Percentiles rank a stretch among this genome's conserved stretches.
phyloP scores from a whole-genome alignment of 2,329 filamentous ascomycete species.

The Penicillium capsulatum region DNA sequence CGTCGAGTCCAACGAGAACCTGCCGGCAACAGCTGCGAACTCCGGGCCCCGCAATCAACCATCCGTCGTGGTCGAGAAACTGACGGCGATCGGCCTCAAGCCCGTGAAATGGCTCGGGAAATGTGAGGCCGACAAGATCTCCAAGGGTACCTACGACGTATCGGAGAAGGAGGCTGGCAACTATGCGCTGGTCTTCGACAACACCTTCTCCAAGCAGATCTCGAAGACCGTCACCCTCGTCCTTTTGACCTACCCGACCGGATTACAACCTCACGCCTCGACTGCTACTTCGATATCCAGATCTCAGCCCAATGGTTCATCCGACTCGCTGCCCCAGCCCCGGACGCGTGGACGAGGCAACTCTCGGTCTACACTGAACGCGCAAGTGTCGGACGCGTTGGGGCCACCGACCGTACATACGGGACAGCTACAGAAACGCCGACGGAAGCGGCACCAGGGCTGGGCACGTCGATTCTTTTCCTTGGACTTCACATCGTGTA shows the following conservation, averaged over 20 bases:
- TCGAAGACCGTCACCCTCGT: slow-evolving; percentile 95
- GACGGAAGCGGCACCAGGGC: slow-evolving; percentile 88
- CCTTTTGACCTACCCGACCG: slow-evolving; percentile 86
- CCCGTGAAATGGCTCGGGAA: slow-evolving; percentile 78
- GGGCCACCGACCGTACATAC: slow-evolving; percentile 62
- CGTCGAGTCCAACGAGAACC: slow-evolving; percentile 37
- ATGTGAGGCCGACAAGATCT: slow-evolving; percentile 93
- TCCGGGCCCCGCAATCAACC: slow-evolving; percentile 58
- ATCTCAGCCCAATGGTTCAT: slow-evolving; percentile 45
- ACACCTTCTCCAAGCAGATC: slow-evolving; percentile 93
- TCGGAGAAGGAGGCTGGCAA: slow-evolving; percentile 72
- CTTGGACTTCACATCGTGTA: slow-evolving; percentile 88
- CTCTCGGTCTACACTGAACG: slow-evolving; percentile 24
- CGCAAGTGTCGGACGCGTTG: slow-evolving; percentile 25
- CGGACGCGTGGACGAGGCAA: slow-evolving; percentile 30
- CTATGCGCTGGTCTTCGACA: slow-evolving; percentile 96
- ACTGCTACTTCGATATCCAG: slow-evolving; percentile 45
- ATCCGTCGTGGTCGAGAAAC: slow-evolving; percentile 65
- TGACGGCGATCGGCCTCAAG: slow-evolving; percentile 59
- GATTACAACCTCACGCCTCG: slow-evolving; percentile 46
- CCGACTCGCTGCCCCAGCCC: slow-evolving; percentile 48
- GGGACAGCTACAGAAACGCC: slow-evolving; percentile 80
- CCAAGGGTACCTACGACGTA: slow-evolving; percentile 84
- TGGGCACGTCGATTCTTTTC: slow-evolving; percentile 94
- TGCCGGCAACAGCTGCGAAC: slow-evolving; percentile 22